Base-by-base conservation (phyloP, 2,329 filamentous ascomycete species). In the Corniculantispora saksenae region DNA sequence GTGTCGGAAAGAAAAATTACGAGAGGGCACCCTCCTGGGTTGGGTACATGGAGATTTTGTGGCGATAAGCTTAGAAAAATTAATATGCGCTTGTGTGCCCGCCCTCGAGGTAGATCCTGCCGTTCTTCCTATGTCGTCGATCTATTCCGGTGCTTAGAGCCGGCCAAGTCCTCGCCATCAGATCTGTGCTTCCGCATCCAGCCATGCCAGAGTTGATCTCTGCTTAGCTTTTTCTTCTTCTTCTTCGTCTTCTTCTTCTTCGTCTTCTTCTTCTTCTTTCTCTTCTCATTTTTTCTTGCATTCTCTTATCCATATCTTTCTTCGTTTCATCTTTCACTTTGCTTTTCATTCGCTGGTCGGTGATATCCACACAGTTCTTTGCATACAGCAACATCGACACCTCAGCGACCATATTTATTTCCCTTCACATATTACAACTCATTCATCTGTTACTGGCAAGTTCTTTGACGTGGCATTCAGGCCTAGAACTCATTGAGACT, bases 211-310 rank as follows among this genome's bases (percentile, higher is more conserved):
- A 64, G 62, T 59, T 64, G 54, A 59, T 38, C 62, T 64, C 54
- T 58, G 47, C 27, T 25, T 58, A 59, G 21, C 51, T 45, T 64
- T 67, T 67, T 66, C 69, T 64, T 67, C 9, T 21, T 59, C 35
- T 29, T 61, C 63, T 59, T 50, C 67, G 62, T 61, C 57, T 69
- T 67, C 67, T 65, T 66, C n/a, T n/a, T n/a, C n/a, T n/a, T n/a
- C n/a, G n/a, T 68, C 67, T 58, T 68, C 67, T 45, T 63, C 60
- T 35, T 63, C 67, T 54, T 51, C 64, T 47, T 65, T 62, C 53
- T 59, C 55, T 50, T 65, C 63, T 66, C 55, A 63, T 67, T 60
- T 50, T 48, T 45, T 48, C 57, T 55, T 43, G 27, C 48, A 51
- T 17, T 25, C 23, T 59, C 56, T 64, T 67, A 67, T 66, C 69